Evolutionary conservation across 2,329 filamentous ascomycete genomes (phyloP), one percentile per base, ranked within the genome.

Genomic region (Epichloe hybrida): DNA sequence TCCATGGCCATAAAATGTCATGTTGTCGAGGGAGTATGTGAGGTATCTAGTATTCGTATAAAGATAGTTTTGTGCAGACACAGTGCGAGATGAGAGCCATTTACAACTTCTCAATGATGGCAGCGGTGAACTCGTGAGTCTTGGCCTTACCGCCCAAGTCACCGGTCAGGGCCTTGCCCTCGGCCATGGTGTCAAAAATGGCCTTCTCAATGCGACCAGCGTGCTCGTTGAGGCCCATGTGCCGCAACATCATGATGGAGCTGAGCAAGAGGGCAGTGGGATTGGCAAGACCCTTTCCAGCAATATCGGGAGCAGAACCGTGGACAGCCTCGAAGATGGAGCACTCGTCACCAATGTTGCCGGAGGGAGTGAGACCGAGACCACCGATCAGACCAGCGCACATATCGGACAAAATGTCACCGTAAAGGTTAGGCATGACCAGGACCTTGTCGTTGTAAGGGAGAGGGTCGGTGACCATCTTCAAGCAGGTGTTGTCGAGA

Each of bases 251-350:
- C 93, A 98, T 97, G 76, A 97, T 93, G 69, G 87, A 94, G 71
- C 81, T 88, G 65, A 97, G 85, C 58, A 98, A 82, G 61, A 98
- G 83, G 53, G 93, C 93, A 55, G 93, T 97, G 56, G 93, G 93
- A 81, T 98, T 98, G 65, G 93, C 93, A 61, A 97, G 84, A 59
- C 81, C 86, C 81, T 96, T 89, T 71, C 91, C 91, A 58, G 88
- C 89, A 68, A 97, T 97, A 71, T 97, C 91, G 54, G 91, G 91
- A 54, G 91, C 91, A 58, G 89, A 95, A 62, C 91, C 91, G 78
- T 98, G 93, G 64, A 98, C 93, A 63, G 93, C 93, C 77, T 98
- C 93, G 76, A 98, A 98, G 76, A 97, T 96, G 69, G 88, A 95
- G 84, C 89, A 97, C 77, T 95, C 87, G 73, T 96, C 89, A 72